Conservation (phyloP, 23 red algal species). For the Cyanidiococcus yangmingshanensis region DNA sequence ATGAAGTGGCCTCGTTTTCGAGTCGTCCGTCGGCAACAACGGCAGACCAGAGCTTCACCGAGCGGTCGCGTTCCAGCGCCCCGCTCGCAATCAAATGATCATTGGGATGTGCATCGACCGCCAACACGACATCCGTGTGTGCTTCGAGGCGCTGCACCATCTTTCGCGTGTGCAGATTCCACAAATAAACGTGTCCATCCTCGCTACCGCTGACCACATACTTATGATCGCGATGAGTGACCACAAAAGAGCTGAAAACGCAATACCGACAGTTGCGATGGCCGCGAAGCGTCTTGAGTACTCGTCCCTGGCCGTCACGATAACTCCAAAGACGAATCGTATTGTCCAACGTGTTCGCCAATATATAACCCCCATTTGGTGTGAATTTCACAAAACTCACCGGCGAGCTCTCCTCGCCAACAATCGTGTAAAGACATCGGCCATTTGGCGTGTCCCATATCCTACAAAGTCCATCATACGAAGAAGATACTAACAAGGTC, state of each 20-base stretch:
- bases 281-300: constrained; percentile 83
- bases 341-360: constrained; percentile 64
- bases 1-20: not conserved
- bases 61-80: constrained; percentile 74
- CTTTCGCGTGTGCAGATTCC: constrained; percentile 72
- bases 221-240: constrained; percentile 26
- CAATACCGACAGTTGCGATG: constrained; percentile 66
- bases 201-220: constrained; percentile 83
- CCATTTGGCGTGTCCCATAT: constrained; percentile 73
- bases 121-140: constrained; percentile 75
- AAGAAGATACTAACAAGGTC: constrained; percentile 77
- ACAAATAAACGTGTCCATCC: constrained; percentile 58
- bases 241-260: constrained; percentile 77
- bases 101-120: constrained; percentile 71
- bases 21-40: not conserved
- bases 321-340: constrained; percentile 88
- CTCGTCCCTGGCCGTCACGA: constrained; percentile 26
- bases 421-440: constrained; percentile 69
- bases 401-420: constrained; percentile 56
- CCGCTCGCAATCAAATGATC: constrained; percentile 55
- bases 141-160: constrained; percentile 61
- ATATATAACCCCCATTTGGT: constrained; percentile 81
- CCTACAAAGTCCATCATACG: constrained; percentile 75
- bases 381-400: constrained; percentile 74
- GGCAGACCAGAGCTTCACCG: constrained; percentile 70